Base-by-base conservation (phyloP, 306 rosid genomes). In the Dicorynia guianensis region DNA sequence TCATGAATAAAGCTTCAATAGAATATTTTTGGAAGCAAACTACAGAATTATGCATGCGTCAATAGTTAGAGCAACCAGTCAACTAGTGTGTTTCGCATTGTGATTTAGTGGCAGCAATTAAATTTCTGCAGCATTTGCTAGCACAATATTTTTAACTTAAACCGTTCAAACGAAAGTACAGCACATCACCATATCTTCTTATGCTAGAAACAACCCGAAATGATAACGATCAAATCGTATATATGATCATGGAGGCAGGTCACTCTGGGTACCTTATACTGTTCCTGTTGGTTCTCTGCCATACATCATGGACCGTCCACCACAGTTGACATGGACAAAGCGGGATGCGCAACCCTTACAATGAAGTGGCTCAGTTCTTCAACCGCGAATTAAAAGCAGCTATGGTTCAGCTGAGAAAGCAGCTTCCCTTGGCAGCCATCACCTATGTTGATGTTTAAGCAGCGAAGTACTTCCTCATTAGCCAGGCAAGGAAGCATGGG, bases 361-460 rank as follows among this genome's bases (percentile, higher is more conserved):
- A 93, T 67, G 89, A 88, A 46, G 90, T 84, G 64, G 93, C 98
- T 75, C 82, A 74, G 69, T 84, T 76, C 81, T 93, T 87, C 82
- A 93, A 93, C 71, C 72, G 5, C 14, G 48, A 43, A 72, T 6
- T 91, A 5, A 85, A 85, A 67, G 69, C 15, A 42, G 54, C 70
- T 17, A 70, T 90, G 49, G 64, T 71, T 80, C 83, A 81, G 48
- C 93, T 88, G 0, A 73, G 88, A 39, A 74, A 81, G 71, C 56
- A 89, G 5, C 94, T 93, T 58, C 91, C 83, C 0, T 40, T 35
- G 76, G 96, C 98, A 48, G 88, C 93, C 4, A 84, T 93, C 76
- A 85, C 93, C 40, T 88, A 93, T 75, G 94, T 93, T 67, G 98
- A 93, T 76, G 85, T 90, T 79, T 90, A 90, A 80, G 78, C 92